Conservation (phyloP, 2,329 filamentous ascomycete species). For the Claviceps sp. region DNA sequence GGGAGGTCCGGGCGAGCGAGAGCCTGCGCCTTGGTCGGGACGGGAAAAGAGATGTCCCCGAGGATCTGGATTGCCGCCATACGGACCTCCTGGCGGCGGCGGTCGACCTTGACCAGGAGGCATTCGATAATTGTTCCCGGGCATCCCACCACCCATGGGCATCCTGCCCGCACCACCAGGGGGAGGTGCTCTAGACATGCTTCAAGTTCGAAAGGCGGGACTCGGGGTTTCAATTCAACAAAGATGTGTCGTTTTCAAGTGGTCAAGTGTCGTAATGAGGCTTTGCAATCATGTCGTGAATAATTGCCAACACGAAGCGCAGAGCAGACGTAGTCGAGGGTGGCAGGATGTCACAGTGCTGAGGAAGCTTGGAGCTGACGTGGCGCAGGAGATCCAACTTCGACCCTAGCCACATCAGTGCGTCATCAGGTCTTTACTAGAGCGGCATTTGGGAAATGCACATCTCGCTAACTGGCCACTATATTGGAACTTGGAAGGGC, state of each 20-base stretch:
- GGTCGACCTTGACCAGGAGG: conserved; percentile 11
- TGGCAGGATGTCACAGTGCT: conserved; percentile 2
- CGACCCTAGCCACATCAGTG: not conserved
- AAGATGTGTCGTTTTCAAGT: not conserved
- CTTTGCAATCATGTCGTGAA: not conserved
- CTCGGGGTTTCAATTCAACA: not conserved
- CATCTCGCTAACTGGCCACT: no score
- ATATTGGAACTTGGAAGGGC: no score
- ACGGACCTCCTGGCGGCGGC: conserved; percentile 2
- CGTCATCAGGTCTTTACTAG: not conserved
- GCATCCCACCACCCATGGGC: conserved; percentile 15
- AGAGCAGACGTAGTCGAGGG: not conserved
- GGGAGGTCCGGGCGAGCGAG: conserved; percentile 12
- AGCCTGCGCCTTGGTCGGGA: conserved; percentile 11
- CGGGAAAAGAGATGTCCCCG: conserved; percentile 16
- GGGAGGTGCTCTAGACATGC: conserved; percentile 20
- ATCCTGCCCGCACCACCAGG: conserved; percentile 12
- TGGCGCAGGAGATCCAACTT: not conserved
- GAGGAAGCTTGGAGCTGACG: not conserved
- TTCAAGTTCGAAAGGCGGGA: not conserved
- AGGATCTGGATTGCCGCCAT: conserved; percentile 13
- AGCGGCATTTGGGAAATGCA: no score
- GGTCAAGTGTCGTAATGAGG: not conserved
- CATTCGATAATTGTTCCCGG: conserved; percentile 17
- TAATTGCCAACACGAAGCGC: not conserved